Percentiles rank a stretch among this genome's conserved stretches.
phyloP scores from a whole-genome alignment of 805 yeast species.

The Ogataea minuta region DNA sequence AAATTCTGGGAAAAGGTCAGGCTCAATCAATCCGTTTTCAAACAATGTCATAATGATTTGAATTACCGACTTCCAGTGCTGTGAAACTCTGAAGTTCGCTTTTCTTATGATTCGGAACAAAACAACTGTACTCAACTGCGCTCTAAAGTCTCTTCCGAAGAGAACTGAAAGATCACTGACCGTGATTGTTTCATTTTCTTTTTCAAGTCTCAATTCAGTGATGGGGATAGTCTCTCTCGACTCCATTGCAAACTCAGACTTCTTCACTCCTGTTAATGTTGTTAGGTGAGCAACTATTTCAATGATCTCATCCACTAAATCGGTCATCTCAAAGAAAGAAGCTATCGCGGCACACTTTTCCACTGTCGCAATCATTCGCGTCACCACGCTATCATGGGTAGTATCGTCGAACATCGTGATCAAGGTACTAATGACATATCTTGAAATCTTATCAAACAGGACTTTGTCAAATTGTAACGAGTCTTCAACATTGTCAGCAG shows the following conservation, averaged over 20 bases:
- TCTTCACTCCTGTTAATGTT: conserved; percentile 49
- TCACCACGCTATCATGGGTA: conserved; percentile 82
- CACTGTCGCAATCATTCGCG: conserved; percentile 81
- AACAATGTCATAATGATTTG: conserved; percentile 62
- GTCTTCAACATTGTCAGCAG: conserved; percentile 18
- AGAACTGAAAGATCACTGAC: conserved; percentile 80
- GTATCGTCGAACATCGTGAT: conserved; percentile 83
- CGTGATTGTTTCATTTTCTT: conserved; percentile 56
- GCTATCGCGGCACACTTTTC: conserved; percentile 85
- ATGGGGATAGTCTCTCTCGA: conserved; percentile 42
- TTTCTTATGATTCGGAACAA: conserved; percentile 72
- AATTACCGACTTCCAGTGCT: conserved; percentile 58
- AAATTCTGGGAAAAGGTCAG: conserved; percentile 62
- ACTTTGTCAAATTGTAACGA: conserved; percentile 64
- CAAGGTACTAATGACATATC: conserved; percentile 66
- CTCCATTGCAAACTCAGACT: conserved; percentile 28
- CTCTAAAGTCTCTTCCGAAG: conserved; percentile 88
- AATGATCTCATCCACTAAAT: conserved; percentile 64
- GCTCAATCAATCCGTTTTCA: conserved; percentile 69
- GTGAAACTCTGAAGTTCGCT: conserved; percentile 47
- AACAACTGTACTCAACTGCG: conserved; percentile 85
- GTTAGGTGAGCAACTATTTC: conserved; percentile 66
- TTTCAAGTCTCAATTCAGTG: conserved; percentile 48
- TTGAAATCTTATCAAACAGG: conserved; percentile 63
- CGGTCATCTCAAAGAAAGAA: conserved; percentile 53